Percentiles rank a stretch among this genome's conserved stretches.
Evolutionary conservation across 78 protist species (phyloP).

Genomic region (Dictyostelium intermedium): DNA sequence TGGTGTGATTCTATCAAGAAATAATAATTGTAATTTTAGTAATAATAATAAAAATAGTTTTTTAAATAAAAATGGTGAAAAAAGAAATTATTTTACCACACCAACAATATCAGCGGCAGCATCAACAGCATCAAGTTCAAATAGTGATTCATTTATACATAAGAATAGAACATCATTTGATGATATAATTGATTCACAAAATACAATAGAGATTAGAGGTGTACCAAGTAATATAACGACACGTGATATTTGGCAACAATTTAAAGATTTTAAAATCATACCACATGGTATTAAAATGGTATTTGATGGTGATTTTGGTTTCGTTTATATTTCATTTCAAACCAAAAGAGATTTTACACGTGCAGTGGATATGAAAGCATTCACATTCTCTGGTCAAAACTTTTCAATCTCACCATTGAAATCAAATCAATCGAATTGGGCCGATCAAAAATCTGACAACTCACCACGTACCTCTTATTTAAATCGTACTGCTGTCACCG

Average conservation of each 20-base stretch:
- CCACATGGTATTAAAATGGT: conserved; percentile 68
- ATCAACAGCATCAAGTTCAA: background rate
- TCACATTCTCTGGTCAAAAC: background rate
- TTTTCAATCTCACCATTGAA: conserved; percentile 13
- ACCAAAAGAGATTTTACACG: background rate
- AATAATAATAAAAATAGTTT: background rate
- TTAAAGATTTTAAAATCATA: conserved; percentile 4
- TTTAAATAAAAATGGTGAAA: background rate
- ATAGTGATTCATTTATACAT: conserved; percentile 7
- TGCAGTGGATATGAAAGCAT: conserved; percentile 7
- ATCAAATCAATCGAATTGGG: background rate
- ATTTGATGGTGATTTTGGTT: conserved; percentile 53
- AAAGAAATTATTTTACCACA: background rate
- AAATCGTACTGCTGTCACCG: conserved; percentile 62
- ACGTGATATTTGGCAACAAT: conserved; percentile 12
- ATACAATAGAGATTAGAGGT: conserved; percentile 59
- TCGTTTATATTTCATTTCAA: conserved; percentile 35
- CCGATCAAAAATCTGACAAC: background rate
- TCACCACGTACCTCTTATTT: conserved; percentile 29
- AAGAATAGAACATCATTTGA: conserved; percentile 16
- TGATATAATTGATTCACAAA: conserved; percentile 43
- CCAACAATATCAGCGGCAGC: background rate
- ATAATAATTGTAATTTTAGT: background rate
- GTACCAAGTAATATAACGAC: conserved; percentile 32
- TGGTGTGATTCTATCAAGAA: background rate